Percentiles rank a stretch among this genome's conserved stretches.
These are phyloP conservation scores for Posidonia australis DNA, from an alignment of 106 monocot genomes.

Conservation along the genomic window DNA sequence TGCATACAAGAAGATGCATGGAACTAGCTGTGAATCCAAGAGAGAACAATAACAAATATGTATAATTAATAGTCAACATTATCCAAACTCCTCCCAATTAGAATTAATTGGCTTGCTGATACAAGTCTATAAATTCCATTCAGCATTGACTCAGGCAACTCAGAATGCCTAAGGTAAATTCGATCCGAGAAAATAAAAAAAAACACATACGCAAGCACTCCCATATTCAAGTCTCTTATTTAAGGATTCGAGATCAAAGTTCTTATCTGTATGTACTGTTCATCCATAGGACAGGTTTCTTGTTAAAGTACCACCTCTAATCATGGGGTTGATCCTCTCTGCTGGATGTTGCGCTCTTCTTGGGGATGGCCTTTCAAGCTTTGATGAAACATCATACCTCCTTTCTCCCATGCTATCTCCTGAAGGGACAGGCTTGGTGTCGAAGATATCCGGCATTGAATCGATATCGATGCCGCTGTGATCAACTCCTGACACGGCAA, in stretches of 20 bases:
- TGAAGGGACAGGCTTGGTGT: constrained; percentile 15
- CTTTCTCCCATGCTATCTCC: constrained; percentile 9
- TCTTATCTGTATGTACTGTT: neutral
- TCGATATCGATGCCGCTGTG: constrained; percentile 21
- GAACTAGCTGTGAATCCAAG: too few species aligned
- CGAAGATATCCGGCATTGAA: constrained; percentile 14
- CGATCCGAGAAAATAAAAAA: neutral
- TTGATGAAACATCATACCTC: constrained; percentile 10
- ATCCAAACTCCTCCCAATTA: too few species aligned
- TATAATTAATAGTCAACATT: too few species aligned
- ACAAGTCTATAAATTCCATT: too few species aligned
- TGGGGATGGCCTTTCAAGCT: constrained; percentile 20
- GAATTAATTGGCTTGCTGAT: too few species aligned
- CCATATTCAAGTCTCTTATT: constrained; percentile 1
- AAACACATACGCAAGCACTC: neutral
- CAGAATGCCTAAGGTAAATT: too few species aligned
- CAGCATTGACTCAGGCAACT: too few species aligned
- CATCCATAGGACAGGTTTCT: constrained; percentile 38
- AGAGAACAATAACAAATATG: too few species aligned
- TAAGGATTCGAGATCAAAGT: neutral
- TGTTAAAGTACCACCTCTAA: constrained; percentile 11
- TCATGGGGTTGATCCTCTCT: constrained; percentile 14
- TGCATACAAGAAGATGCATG: too few species aligned
- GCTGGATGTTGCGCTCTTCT: constrained; percentile 8
- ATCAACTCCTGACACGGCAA: constrained; percentile 28